Evolutionary conservation across 176 grass and related monocot species (phyloP), one percentile per base, ranked within the genome.

Genomic region (Cocos nucifera): DNA sequence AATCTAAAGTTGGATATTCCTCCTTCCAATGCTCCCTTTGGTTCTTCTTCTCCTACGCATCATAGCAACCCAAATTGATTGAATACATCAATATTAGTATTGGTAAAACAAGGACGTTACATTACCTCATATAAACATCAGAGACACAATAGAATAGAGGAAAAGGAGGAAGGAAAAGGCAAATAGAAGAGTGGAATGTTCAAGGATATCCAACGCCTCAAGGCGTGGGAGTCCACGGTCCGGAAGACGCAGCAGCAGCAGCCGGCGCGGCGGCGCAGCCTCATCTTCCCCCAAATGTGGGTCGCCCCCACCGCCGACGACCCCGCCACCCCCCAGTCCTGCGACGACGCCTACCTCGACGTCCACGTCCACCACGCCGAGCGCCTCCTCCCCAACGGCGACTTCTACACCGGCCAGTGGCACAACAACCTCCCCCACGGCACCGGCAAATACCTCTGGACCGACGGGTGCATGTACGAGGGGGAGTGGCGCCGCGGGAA

Each of bases 381-480:
- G 23, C 80, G 80, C 50, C 51, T 77, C 39, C 84, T 88, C 0
- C 53, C 78, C 0, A 77, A 77, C 54, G 89, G 84, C 0, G 89
- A 85, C 68, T 94, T 94, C 73, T 94, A 74, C 70, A 82, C 82
- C 16, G 89, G 89, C 1, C 73, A 79, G 25, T 73, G 86, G 21
- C 60, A 24, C 26, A 53, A 64, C 0, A 71, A 75, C 15, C 57
- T 75, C 15, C 84, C 89, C 0, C 63, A 88, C 63, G 89, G 89
- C 28, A 49, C 51, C 6, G 89, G 89, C 4, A 94, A 94, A 64
- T 94, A 79, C 26, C 75, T 94, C 0, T 88, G 89, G 89, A 84
- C 77, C 5, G 89, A 94, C 22, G 89, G 84, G 17, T 85, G 89
- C 78, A 79, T 94, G 89, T 94, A 94, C 62, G 84, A 88, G 75